Base-by-base conservation (phyloP, 257 asterid species). In the Plantago elongata region DNA sequence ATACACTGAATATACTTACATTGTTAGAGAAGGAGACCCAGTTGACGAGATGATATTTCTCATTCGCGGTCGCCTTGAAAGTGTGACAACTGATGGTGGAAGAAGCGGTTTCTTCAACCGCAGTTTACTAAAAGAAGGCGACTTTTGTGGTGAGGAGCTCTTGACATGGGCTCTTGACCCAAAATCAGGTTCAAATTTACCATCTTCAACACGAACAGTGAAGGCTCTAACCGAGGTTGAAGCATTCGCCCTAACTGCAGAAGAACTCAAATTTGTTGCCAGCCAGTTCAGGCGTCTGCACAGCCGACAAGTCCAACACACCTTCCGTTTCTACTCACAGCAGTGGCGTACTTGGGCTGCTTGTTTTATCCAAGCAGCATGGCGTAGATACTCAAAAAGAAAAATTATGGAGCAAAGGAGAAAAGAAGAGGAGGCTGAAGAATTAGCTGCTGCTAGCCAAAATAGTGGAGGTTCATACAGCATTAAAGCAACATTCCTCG, bases 281-380 rank as follows among this genome's bases (percentile, higher is more conserved):
- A 78, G 96, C 62, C 99, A 93, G 73, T 89, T 93, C 78, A 80
- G 99, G 66, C 79, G 99, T 67, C 96, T 93, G 42, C 99, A 93
- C 89, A 89, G 97, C 64, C 51, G 94, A 67, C 97, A 93, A 65
- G 97, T 93, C n/a, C 99, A 93, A 51, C 99, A 93, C 81, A 93
- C 99, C 0, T 93, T 93, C 81, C 95, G 99, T 1, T 93, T 93
- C 79, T 93, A 93, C 81, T 93, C 99, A 0, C 97, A 89, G 64
- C 99, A 93, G 61, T 93, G 99, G 99, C 76, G 97, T 57, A 93
- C 99, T 0, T 93, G 99, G 99, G 97, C 94, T 1, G 97, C 99
- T 13, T 84, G 95, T 80, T 92, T 89, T 38, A 86, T 92, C 52
- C 99, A 93, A 73, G 96, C 99, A 13, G 99, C 97, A 0, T 93